These are phyloP conservation scores for Echium plantagineum DNA, from an alignment of 257 asterid genomes.

Conservation along the genomic window DNA sequence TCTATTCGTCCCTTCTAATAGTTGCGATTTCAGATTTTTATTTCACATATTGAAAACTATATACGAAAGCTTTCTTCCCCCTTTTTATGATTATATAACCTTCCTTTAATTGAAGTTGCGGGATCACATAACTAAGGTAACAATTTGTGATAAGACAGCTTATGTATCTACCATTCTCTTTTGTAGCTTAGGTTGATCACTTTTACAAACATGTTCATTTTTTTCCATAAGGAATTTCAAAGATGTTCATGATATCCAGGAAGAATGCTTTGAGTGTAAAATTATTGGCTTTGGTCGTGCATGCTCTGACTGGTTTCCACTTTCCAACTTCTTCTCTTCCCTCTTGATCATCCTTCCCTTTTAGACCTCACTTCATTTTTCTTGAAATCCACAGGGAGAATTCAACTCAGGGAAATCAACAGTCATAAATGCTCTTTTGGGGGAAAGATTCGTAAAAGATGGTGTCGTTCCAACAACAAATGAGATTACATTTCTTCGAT, in stretches of 20 bases:
- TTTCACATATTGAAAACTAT: no score
- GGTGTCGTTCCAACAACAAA: slow-evolving; percentile 98
- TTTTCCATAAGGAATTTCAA: not conserved
- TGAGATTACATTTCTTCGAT: slow-evolving; percentile 89
- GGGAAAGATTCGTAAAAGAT: slow-evolving; percentile 69
- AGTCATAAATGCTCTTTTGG: slow-evolving; percentile 95
- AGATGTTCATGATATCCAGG: not conserved
- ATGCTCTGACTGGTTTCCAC: not conserved
- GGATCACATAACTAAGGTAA: not conserved
- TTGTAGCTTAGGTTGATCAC: not conserved
- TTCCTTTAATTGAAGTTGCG: not conserved
- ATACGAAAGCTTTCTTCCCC: no score
- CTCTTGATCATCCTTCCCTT: not conserved
- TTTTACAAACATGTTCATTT: not conserved
- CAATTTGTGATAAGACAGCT: not conserved
- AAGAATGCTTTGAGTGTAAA: not conserved
- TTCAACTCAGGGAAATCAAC: slow-evolving; percentile 97
- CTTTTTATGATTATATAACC: not conserved
- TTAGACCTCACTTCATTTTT: slow-evolving; percentile 7
- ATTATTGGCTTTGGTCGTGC: not conserved
- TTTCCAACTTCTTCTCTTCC: not conserved
- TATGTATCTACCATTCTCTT: not conserved
- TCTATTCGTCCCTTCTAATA: not conserved
- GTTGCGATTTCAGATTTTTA: not conserved
- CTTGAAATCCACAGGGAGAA: slow-evolving; percentile 64